phyloP scores from a whole-genome alignment of 176 grass and related monocot species.

The Raddia distichophylla region DNA sequence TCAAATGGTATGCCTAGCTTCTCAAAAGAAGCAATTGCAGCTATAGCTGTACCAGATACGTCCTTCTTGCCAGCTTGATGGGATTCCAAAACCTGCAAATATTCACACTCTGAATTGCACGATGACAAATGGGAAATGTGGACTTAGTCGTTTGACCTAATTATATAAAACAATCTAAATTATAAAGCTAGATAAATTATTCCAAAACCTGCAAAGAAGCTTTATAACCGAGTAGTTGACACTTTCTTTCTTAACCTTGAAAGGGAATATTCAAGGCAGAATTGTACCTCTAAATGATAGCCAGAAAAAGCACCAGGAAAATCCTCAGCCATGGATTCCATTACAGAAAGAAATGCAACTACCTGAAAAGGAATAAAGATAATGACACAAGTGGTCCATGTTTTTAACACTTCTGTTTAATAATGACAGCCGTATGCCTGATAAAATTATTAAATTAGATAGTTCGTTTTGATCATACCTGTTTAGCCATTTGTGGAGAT shows the following conservation, averaged over 20 bases:
- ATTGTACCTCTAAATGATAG: constrained; percentile 66
- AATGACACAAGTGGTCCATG: neutral
- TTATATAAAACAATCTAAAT: neutral
- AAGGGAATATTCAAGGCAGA: constrained; percentile 27
- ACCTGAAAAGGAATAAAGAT: constrained; percentile 54
- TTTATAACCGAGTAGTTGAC: neutral
- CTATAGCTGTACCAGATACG: constrained; percentile 78
- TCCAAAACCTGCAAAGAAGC: neutral
- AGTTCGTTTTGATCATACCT: constrained; percentile 39
- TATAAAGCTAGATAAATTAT: neutral
- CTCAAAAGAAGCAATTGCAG: constrained; percentile 71
- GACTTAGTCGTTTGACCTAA: neutral
- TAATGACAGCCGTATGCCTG: neutral
- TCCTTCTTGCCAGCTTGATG: constrained; percentile 87
- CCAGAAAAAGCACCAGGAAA: constrained; percentile 82
- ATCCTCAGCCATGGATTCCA: constrained; percentile 68
- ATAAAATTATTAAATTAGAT: constrained; percentile 5
- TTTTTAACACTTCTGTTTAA: constrained; percentile 31
- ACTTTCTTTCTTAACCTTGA: constrained; percentile 6
- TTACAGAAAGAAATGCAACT: constrained; percentile 79
- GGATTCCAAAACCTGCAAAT: constrained; percentile 79
- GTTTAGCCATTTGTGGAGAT: constrained; percentile 97
- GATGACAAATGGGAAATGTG: neutral
- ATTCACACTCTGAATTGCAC: constrained; percentile 15
- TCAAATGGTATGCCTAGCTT: constrained; percentile 70